Evolutionary conservation across 2,329 filamentous ascomycete species (phyloP), one percentile per base, ranked within the genome.

Genomic region (Scopulariopsis brevicaulis): DNA sequence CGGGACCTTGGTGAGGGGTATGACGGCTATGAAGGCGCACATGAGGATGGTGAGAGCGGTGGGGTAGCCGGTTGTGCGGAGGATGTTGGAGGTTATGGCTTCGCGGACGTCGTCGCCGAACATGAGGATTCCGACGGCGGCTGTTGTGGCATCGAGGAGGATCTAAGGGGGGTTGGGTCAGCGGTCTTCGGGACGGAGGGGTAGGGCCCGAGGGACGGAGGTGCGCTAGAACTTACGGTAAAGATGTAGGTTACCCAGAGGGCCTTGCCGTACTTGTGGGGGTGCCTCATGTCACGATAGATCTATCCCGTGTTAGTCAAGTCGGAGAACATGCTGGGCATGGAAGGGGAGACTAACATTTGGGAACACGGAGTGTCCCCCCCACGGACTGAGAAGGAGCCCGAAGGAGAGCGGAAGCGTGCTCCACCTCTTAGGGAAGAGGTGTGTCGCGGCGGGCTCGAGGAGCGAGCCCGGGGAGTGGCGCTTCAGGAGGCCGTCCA

Each of bases 1-100:
- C 0, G 92, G 91, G n/a, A 96, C 85, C 72, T 99, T 99, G 40
- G 93, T 96, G 56, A 99, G 76, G 0, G 93, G 94, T 62, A 97
- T 96, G 67, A 96, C 91, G 66, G 87, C 87, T 64, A 97, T 89
- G 70, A 92, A 93, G 61, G 89, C 76, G 62, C 90, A 90, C 70
- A 96, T 87, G 63, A 93, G 76, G 53, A 93, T 73, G n/a, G 85
- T 90, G 48, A 96, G 71, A 1, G 76, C 78, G 14, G 81, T 74
- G 1, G 93, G 90, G 68, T 96, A 96, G 57, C 86, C 86, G 6
- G 79, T 71, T 1, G 84, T 87, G 56, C 80, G 77, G 63, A 97
- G 82, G 60, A 99, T 86, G 72, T 96, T 97, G 66, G 87, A 87
- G 0, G 94, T 96, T 68, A 97, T 86, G 70, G 95, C 90, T 62